Evolutionary conservation across 495 filamentous ascomycete species (phyloP), one percentile per base, ranked within the genome.

Genomic region (Aspergillus campestris): DNA sequence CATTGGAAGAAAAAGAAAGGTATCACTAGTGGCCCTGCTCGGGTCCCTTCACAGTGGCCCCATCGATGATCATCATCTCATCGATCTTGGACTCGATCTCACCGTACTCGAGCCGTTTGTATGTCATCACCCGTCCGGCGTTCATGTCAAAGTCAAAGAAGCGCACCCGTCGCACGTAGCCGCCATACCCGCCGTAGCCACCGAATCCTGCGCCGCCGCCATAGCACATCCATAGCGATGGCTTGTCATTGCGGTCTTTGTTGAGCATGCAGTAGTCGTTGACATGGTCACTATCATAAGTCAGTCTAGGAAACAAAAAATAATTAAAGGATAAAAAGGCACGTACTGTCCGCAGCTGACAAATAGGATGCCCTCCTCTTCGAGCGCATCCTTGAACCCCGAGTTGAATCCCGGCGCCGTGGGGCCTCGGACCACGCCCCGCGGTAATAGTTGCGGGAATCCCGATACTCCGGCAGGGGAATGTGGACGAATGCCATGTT

Each of bases 401-500:
- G 86, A 86, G 56, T 98, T 98, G 61, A 84, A 94, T 12, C 64
- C 71, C 11, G 92, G 92, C 5, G 94, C 91, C 0, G 90, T 97
- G 8, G 87, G 5, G 71, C 64, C 59, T 98, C 92, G 29, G 75
- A 77, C 73, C 80, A 86, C 5, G 74, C 56, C 3, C 87, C 89
- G 11, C 83, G 74, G 31, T 62, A 71, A 31, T 73, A 67, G 9
- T 72, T 69, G 8, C 64, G 48, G n/a, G 60, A 52, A 28, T 63
- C 64, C 12, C 74, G 71, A 53, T 95, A 95, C 62, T 98, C 92
- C 0, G 91, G 90, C 10, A 98, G 71, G 2, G 92, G 92, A 40
- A 98, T 98, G 53, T 98, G 92, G 48, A 97, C 94, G 58, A 98
- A 98, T 0, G 94, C 90, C 64, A 97, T 79, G 60, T 97, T 84